These are phyloP conservation scores for Penicillium oxalicum DNA, from an alignment of 2,329 filamentous ascomycete genomes.

Conservation along the genomic window DNA sequence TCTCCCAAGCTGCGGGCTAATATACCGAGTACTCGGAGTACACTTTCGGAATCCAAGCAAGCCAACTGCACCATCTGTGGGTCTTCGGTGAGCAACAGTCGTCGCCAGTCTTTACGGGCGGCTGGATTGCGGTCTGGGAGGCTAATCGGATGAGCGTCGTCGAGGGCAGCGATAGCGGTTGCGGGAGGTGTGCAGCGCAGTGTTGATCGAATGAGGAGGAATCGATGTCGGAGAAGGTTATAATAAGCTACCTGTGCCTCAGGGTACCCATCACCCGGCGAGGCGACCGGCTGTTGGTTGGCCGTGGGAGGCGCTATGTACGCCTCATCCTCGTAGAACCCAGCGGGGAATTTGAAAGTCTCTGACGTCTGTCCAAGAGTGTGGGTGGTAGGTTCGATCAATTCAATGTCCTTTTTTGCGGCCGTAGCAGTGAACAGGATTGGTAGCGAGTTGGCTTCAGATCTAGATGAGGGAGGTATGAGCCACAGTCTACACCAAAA, in stretches of 20 bases:
- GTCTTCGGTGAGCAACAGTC: constrained; percentile 32
- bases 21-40: constrained; percentile 59
- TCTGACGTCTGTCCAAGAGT: constrained; percentile 2
- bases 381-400: not conserved
- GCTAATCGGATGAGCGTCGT: constrained; percentile 46
- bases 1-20: constrained; percentile 55
- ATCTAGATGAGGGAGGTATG: constrained; percentile 44
- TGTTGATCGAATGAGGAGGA: constrained; percentile 56
- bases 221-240: constrained; percentile 58
- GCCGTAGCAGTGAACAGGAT: constrained; percentile 62
- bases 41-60: constrained; percentile 54
- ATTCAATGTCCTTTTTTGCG: constrained; percentile 16
- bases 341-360: constrained; percentile 47
- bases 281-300: constrained; percentile 36
- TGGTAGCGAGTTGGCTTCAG: constrained; percentile 69
- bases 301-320: constrained; percentile 60
- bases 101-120: constrained; percentile 53
- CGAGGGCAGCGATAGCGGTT: constrained; percentile 49
- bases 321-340: constrained; percentile 71
- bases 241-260: constrained; percentile 63
- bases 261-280: constrained; percentile 27
- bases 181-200: constrained; percentile 54
- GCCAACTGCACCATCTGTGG: constrained; percentile 48
- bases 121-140: constrained; percentile 51
- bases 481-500: constrained; percentile 7